Percentiles rank a stretch among this genome's conserved stretches.
Evolutionary conservation across 805 yeast species (phyloP).

Genomic region (Candida nemodendra): DNA sequence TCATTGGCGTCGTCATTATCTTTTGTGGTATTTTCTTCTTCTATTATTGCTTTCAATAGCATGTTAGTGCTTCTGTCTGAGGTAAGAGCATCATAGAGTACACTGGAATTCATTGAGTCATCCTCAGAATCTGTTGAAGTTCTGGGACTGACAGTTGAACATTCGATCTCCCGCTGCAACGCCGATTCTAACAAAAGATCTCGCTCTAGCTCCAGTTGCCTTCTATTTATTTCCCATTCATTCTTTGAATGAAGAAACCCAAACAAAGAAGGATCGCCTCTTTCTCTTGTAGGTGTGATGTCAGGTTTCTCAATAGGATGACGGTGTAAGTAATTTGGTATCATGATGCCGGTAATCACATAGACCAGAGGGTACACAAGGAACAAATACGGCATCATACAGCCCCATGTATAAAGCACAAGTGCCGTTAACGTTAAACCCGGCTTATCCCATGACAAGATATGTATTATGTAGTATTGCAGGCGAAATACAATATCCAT

Average conservation of each 20-base stretch:
- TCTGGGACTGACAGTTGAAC: slow-evolving; percentile 14
- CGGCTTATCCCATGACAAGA: slow-evolving; percentile 75
- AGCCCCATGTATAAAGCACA: slow-evolving; percentile 60
- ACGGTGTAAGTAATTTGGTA: slow-evolving; percentile 66
- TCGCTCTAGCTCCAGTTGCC: slow-evolving; percentile 7
- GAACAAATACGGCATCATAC: slow-evolving; percentile 69
- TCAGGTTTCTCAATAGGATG: slow-evolving; percentile 58
- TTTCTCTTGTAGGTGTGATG: slow-evolving; percentile 41
- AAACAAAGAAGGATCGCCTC: slow-evolving; percentile 53
- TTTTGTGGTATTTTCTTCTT: slow-evolving; percentile 7
- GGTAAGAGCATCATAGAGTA: slow-evolving; percentile 17
- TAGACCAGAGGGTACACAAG: slow-evolving; percentile 60
- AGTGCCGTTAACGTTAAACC: slow-evolving; percentile 62
- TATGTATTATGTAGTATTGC: slow-evolving; percentile 59
- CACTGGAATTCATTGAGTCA: slow-evolving; percentile 10
- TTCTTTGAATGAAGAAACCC: slow-evolving; percentile 31
- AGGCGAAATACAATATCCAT: slow-evolving; percentile 56
- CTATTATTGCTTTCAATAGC: slow-evolving; percentile 14
- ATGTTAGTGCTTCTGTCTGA: slow-evolving; percentile 15
- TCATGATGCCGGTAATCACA: slow-evolving; percentile 54
- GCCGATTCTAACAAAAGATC: slow-evolving; percentile 11
- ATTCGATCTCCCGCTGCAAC: slow-evolving; percentile 8
- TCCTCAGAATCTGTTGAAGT: slow-evolving; percentile 20
- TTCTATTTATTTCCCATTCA: slow-evolving; percentile 19
- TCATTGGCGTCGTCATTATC: slow-evolving; percentile 4